Evolutionary conservation across 176 grass and related monocot species (phyloP).

Genomic region (Oryza glaberrima): DNA sequence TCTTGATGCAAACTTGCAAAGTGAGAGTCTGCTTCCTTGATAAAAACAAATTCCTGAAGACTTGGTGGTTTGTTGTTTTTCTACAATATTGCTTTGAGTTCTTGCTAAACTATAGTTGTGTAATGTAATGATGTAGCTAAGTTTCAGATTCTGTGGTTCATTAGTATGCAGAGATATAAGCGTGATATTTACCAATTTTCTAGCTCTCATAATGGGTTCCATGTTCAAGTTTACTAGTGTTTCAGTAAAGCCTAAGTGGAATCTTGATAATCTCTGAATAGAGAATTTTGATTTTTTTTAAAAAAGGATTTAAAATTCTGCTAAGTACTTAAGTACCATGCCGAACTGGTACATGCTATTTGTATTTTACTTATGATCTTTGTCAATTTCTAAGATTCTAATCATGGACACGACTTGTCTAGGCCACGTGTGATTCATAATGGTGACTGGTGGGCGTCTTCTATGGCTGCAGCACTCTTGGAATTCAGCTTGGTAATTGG

Average conservation of each 20-base stretch:
- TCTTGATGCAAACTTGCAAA: background rate
- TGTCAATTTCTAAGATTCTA: background rate
- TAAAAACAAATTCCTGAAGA: background rate
- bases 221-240: background rate
- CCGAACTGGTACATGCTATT: background rate
- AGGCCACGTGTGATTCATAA: background rate
- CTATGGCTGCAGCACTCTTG: background rate
- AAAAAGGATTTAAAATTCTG: background rate
- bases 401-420: background rate
- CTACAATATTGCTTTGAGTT: background rate
- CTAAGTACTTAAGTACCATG: background rate
- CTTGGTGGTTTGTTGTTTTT: background rate
- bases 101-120: background rate
- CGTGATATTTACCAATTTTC: background rate
- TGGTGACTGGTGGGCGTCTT: background rate
- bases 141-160: background rate
- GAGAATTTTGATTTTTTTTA: background rate
- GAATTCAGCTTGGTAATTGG: background rate
- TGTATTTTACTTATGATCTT: background rate
- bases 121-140: background rate
- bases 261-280: background rate
- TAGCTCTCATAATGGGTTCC: too few species aligned
- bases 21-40: background rate
- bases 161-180: background rate
- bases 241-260: background rate